These are phyloP conservation scores for Cyclostephanos invisitatus DNA, from an alignment of 108 stramenopile genomes.

Conservation along the genomic window DNA sequence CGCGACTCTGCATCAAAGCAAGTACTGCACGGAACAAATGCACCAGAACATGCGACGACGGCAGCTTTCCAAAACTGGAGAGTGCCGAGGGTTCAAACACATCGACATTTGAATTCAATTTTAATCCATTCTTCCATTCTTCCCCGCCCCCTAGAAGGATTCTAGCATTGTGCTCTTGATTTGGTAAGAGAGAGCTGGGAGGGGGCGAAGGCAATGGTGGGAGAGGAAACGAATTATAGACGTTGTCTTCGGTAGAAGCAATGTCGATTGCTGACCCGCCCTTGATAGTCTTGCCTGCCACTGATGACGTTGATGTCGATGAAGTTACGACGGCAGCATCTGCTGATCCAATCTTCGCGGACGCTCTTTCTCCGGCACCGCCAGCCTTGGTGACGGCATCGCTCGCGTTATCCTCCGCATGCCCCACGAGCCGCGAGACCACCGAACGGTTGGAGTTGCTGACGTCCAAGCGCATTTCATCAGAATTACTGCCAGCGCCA, in stretches of 20 bases:
- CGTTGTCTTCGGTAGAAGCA: not conserved
- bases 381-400: conserved; percentile 12
- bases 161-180: conserved; percentile 1
- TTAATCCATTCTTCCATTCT: conserved; percentile 16
- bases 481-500: conserved; percentile 22
- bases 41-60: conserved; percentile 64
- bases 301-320: conserved; percentile 9
- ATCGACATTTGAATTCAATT: conserved; percentile 18
- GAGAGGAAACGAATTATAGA: conserved; percentile 5
- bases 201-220: conserved; percentile 40
- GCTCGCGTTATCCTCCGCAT: conserved; percentile 14
- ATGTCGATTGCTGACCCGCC: not conserved
- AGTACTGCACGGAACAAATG: conserved; percentile 55
- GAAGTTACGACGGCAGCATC: not conserved
- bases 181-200: conserved; percentile 29
- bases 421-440: conserved; percentile 21
- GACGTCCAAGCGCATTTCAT: conserved; percentile 30
- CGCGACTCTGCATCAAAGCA: conserved; percentile 34
- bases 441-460: conserved; percentile 15
- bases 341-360: not conserved
- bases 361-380: not conserved
- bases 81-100: conserved; percentile 66
- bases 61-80: conserved; percentile 64
- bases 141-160: not conserved
- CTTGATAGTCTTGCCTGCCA: not conserved